Conservation (phyloP, 257 asterid species). For the Solanum peruvianum region DNA sequence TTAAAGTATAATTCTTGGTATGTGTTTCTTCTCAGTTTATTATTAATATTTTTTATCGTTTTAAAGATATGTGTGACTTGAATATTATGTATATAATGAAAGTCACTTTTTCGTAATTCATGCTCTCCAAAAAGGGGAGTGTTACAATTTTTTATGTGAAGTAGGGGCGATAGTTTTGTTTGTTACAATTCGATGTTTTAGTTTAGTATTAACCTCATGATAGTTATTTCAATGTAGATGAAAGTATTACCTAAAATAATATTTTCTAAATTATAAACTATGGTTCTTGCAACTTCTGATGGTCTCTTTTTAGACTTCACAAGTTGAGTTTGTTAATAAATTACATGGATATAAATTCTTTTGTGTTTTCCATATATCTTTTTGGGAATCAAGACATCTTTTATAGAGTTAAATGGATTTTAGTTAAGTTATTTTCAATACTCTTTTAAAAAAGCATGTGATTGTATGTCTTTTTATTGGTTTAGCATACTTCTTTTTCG, state of each 20-base stretch:
- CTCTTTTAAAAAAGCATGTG: neutral
- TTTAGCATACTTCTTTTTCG: neutral
- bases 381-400: too few species aligned
- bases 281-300: too few species aligned
- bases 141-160: neutral
- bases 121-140: too few species aligned
- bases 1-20: neutral
- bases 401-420: neutral
- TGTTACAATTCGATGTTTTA: too few species aligned
- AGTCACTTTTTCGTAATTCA: neutral
- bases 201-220: too few species aligned
- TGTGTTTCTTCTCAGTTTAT: neutral
- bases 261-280: too few species aligned
- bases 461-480: neutral
- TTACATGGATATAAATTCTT: neutral
- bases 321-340: too few species aligned
- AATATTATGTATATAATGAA: neutral
- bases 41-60: neutral
- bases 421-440: neutral
- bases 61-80: neutral
- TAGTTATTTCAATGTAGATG: too few species aligned
- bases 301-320: too few species aligned
- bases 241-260: too few species aligned
- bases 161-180: neutral
- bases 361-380: neutral